These are phyloP conservation scores for Sutorius australiensis DNA, from an alignment of 768 basidiomycete genomes.

Conservation along the genomic window DNA sequence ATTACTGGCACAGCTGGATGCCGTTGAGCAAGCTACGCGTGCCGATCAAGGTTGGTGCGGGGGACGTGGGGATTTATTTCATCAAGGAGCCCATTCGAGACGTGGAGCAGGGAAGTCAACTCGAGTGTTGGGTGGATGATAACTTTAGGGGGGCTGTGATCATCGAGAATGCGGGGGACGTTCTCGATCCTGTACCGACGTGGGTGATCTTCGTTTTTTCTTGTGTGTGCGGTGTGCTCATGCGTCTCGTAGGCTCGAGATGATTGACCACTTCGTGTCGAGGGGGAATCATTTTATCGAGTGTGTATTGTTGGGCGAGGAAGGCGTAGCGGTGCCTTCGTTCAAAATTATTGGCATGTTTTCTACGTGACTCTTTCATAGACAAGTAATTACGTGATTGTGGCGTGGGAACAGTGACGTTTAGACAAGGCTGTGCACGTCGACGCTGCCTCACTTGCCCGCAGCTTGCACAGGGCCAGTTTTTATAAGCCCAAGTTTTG, in stretches of 20 bases:
- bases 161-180: conserved; percentile 72
- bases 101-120: conserved; percentile 60
- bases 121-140: conserved; percentile 98
- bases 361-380: conserved; percentile 70
- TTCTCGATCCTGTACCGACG: conserved; percentile 60
- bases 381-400: too few relatives aligned
- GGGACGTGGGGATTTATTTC: conserved; percentile 92
- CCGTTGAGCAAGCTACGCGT: conserved; percentile 81
- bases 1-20: conserved; percentile 92
- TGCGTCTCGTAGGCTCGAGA: conserved; percentile 50
- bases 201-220: conserved; percentile 40
- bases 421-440: conserved; percentile 2
- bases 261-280: conserved; percentile 86
- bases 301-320: conserved; percentile 84
- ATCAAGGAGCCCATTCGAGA: conserved; percentile 62
- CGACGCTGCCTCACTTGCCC: not conserved
- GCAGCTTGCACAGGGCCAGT: not conserved
- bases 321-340: conserved; percentile 69
- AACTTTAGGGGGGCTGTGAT: conserved; percentile 76
- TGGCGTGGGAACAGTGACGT: conserved; percentile 28
- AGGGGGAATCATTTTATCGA: conserved; percentile 92
- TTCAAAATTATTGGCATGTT: conserved; percentile 95
- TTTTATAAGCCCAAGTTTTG: not conserved
- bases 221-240: not conserved
- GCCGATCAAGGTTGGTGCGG: conserved; percentile 79